Conservation (phyloP, 2,329 filamentous ascomycete species). For the Ramularia collo-cygni region DNA sequence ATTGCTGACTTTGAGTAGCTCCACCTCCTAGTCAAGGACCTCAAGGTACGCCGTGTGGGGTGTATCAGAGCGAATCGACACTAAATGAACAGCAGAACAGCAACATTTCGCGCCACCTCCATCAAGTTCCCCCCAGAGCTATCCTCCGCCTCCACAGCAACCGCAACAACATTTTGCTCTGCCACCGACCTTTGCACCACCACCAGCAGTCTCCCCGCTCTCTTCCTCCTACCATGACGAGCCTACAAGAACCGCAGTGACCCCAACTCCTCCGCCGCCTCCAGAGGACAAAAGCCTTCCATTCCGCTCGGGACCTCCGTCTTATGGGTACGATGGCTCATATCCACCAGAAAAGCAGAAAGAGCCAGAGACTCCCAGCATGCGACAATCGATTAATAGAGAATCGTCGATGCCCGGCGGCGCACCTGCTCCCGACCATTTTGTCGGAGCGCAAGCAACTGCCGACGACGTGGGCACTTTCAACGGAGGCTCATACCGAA, state of each 20-base stretch:
- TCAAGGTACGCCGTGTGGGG: not conserved
- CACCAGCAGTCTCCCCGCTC: conserved; percentile 23
- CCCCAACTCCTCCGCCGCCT: conserved; percentile 14
- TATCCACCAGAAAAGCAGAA: conserved; percentile 30
- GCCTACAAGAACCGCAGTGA: conserved; percentile 18
- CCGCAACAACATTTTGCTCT: conserved; percentile 24
- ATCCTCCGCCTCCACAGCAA: conserved; percentile 23
- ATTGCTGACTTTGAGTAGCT: not conserved
- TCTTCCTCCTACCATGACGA: conserved; percentile 31
- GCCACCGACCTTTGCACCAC: conserved; percentile 21
- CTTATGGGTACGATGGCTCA: conserved; percentile 17
- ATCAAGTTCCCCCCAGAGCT: conserved; percentile 15
- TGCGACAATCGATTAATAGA: conserved; percentile 23
- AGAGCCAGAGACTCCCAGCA: conserved; percentile 22
- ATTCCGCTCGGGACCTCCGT: conserved; percentile 33
- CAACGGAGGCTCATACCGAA: conserved; percentile 89
- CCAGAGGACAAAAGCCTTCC: conserved; percentile 26
- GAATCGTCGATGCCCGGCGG: conserved; percentile 29
- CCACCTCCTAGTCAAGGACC: conserved; percentile 1
- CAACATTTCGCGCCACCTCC: conserved; percentile 11
- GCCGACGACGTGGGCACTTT: conserved; percentile 87
- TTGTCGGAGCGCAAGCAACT: conserved; percentile 55
- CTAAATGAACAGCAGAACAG: not conserved
- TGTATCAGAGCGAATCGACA: not conserved
- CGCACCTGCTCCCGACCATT: conserved; percentile 48